Evolutionary conservation across 2,329 filamentous ascomycete species (phyloP).

Genomic region (Trichophyton equinum): DNA sequence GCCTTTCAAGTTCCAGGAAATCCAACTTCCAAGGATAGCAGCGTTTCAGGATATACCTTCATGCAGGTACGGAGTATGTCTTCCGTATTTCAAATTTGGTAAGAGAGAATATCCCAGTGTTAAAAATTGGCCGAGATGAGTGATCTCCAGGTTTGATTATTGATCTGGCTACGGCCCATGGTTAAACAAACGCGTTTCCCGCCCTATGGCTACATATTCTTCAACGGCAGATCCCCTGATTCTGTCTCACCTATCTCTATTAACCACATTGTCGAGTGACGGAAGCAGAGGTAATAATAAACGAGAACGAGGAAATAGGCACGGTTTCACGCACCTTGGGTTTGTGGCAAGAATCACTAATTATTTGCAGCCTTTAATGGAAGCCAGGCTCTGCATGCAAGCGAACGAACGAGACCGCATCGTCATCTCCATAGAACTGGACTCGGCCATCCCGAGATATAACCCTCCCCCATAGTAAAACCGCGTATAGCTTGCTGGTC

Average conservation of each 20-base stretch:
- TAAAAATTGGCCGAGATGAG: neutral
- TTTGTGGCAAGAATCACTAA: neutral
- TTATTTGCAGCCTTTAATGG: neutral
- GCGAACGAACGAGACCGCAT: neutral
- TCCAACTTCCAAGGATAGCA: neutral
- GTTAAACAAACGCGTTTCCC: neutral
- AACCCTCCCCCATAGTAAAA: neutral
- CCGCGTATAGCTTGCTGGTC: neutral
- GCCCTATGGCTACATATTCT: neutral
- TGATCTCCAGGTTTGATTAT: neutral
- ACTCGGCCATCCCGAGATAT: neutral
- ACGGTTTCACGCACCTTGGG: neutral
- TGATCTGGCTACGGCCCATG: neutral
- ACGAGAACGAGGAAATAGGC: neutral
- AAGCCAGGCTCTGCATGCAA: neutral
- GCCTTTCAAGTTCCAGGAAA: neutral
- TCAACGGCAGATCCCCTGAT: neutral
- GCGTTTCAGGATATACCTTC: neutral
- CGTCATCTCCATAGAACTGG: neutral
- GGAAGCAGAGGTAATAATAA: neutral
- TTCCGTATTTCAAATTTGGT: neutral
- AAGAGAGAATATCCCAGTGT: neutral
- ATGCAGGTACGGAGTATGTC: neutral
- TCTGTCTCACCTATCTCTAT: neutral
- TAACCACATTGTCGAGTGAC: neutral